Evolutionary conservation across 2,329 filamentous ascomycete genomes (phyloP).

Genomic region (Penicillium sp.): DNA sequence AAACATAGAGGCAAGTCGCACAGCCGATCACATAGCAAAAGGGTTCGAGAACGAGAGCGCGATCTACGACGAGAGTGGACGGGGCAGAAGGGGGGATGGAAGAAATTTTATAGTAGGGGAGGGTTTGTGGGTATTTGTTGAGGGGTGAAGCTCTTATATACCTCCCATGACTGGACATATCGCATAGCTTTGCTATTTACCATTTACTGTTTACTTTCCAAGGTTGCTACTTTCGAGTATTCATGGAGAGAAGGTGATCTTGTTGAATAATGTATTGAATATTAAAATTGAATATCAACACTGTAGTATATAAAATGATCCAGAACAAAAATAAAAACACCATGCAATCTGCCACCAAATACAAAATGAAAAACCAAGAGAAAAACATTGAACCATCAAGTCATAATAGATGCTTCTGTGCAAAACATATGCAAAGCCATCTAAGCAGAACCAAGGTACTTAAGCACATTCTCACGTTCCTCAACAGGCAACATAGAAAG

Average conservation of each 20-base stretch:
- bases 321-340: conserved; percentile 3
- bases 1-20: not conserved
- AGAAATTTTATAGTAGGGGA: not conserved
- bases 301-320: not conserved
- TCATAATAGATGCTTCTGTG: conserved; percentile 14
- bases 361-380: conserved; percentile 1
- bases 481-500: conserved; percentile 81
- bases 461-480: conserved; percentile 82
- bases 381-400: conserved; percentile 20
- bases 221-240: no score
- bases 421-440: not conserved
- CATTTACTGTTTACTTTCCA: not conserved
- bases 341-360: conserved; percentile 13
- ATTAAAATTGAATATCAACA: not conserved
- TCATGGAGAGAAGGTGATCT: not conserved
- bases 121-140: not conserved
- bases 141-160: not conserved
- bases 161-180: not conserved
- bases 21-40: conserved; percentile 1
- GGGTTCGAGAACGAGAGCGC: conserved; percentile 4
- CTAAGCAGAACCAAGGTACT: conserved; percentile 45
- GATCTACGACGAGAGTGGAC: conserved; percentile 1
- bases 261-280: not conserved
- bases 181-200: not conserved
- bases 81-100: conserved; percentile 7